Conservation (phyloP, 2,329 filamentous ascomycete genomes). For the Lachnellula suecica region DNA sequence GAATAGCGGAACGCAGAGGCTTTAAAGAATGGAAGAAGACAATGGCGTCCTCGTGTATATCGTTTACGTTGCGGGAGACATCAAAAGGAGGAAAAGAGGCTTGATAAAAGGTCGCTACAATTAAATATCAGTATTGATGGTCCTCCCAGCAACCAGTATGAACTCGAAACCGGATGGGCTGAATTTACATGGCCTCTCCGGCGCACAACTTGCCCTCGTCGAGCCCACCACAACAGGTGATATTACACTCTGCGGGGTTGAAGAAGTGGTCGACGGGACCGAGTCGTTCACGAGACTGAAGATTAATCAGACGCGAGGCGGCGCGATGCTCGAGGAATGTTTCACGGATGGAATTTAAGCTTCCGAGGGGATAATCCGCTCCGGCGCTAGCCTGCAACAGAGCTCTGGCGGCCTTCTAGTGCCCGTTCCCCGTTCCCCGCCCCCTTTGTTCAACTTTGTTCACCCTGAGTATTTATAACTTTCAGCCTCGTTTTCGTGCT, state of each 20-base stretch:
- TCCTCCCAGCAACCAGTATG: constrained; percentile 26
- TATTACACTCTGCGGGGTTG: constrained; percentile 5
- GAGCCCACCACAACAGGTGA: constrained; percentile 25
- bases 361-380: background rate
- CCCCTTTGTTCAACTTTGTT: no score
- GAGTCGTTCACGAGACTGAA: background rate
- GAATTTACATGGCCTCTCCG: constrained; percentile 21
- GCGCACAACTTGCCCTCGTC: constrained; percentile 25
- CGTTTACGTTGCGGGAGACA: constrained; percentile 11
- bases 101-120: constrained; percentile 18
- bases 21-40: constrained; percentile 25
- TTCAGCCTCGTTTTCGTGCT: no score
- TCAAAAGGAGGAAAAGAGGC: constrained; percentile 14
- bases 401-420: no score
- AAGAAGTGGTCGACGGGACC: background rate
- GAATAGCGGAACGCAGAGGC: background rate
- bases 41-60: constrained; percentile 15
- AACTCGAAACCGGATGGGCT: constrained; percentile 1
- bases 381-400: background rate
- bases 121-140: constrained; percentile 20
- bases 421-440: no score
- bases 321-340: background rate
- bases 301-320: background rate
- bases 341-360: background rate
- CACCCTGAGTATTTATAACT: no score